These are phyloP conservation scores for Epichloe brachyelytri DNA, from an alignment of 2,329 filamentous ascomycete genomes.

Conservation along the genomic window DNA sequence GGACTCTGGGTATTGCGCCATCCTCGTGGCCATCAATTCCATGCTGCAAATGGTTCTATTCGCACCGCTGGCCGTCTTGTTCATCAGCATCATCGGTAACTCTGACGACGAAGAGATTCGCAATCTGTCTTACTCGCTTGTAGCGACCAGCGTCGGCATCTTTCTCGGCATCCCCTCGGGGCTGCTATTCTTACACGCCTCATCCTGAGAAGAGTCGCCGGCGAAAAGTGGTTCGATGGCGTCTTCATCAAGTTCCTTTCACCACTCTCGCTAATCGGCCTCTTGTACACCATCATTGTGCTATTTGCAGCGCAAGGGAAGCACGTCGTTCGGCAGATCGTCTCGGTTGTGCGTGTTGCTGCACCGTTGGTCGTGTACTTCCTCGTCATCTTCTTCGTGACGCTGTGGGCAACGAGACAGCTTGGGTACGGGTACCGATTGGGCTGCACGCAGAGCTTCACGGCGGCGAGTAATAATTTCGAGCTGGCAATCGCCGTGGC, in stretches of 20 bases:
- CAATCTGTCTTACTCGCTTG: constrained; percentile 45
- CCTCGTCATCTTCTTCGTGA: constrained; percentile 56
- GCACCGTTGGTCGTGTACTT: constrained; percentile 79
- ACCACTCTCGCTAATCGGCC: constrained; percentile 67
- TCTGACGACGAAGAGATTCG: constrained; percentile 19
- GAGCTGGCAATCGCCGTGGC: constrained; percentile 84
- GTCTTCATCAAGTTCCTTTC: constrained; percentile 57
- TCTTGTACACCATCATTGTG: constrained; percentile 78
- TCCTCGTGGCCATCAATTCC: constrained; percentile 64
- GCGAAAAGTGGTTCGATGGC: constrained; percentile 49
- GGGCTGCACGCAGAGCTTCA: constrained; percentile 69
- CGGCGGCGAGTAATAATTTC: constrained; percentile 86
- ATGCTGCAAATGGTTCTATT: constrained; percentile 63
- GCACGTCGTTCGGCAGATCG: constrained; percentile 69
- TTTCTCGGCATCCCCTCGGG: constrained; percentile 72
- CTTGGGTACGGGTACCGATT: constrained; percentile 64
- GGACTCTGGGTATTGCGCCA: constrained; percentile 71
- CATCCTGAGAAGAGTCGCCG: constrained; percentile 38
- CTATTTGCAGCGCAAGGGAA: constrained; percentile 72
- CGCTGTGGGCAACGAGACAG: constrained; percentile 46
- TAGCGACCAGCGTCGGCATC: constrained; percentile 69
- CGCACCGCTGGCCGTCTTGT: constrained; percentile 55
- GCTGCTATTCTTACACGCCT: constrained; percentile 69
- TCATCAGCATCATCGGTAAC: constrained; percentile 53
- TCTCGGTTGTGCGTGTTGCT: constrained; percentile 67